Conservation (phyloP, 1,284 basidiomycete genomes). For the Wallemia mellicola region DNA sequence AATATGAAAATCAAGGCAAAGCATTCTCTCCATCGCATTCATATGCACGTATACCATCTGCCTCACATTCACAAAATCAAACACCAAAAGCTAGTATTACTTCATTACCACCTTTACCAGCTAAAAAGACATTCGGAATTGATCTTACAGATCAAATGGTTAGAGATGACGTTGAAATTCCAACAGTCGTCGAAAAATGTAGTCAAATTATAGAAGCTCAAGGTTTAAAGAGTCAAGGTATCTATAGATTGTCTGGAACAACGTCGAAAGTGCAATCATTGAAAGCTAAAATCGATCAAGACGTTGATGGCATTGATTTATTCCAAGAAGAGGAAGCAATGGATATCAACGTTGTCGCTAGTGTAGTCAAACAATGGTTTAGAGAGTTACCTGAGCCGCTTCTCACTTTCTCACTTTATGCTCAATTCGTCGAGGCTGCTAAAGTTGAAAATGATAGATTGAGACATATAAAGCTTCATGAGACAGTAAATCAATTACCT, state of each 20-base stretch:
- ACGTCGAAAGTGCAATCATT: slow-evolving; percentile 59
- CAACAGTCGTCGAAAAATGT: slow-evolving; percentile 63
- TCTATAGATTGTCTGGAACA: slow-evolving; percentile 80
- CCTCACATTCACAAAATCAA: slow-evolving; percentile 6
- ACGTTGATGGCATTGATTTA: slow-evolving; percentile 54
- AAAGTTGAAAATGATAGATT: slow-evolving; percentile 76
- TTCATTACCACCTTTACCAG: slow-evolving; percentile 24
- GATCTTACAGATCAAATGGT: slow-evolving; percentile 72
- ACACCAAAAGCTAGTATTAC: slow-evolving; percentile 14
- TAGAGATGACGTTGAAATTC: slow-evolving; percentile 65
- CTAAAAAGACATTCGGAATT: slow-evolving; percentile 55
- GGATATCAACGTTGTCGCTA: slow-evolving; percentile 87
- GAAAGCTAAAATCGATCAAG: slow-evolving; percentile 58
- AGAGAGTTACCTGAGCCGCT: slow-evolving; percentile 85
- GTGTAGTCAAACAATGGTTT: slow-evolving; percentile 83
- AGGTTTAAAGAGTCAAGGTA: slow-evolving; percentile 50
- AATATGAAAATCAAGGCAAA: slow-evolving; percentile 60
- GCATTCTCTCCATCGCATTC: neutral
- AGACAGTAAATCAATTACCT: slow-evolving; percentile 86
- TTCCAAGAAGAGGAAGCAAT: slow-evolving; percentile 63
- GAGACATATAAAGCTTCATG: slow-evolving; percentile 78
- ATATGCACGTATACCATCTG: neutral
- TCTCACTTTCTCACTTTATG: slow-evolving; percentile 52
- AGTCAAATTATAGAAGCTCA: slow-evolving; percentile 59
- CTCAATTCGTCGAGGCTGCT: slow-evolving; percentile 79